phyloP scores from a whole-genome alignment of 2,329 filamentous ascomycete species.

The Alternaria metachromatica region DNA sequence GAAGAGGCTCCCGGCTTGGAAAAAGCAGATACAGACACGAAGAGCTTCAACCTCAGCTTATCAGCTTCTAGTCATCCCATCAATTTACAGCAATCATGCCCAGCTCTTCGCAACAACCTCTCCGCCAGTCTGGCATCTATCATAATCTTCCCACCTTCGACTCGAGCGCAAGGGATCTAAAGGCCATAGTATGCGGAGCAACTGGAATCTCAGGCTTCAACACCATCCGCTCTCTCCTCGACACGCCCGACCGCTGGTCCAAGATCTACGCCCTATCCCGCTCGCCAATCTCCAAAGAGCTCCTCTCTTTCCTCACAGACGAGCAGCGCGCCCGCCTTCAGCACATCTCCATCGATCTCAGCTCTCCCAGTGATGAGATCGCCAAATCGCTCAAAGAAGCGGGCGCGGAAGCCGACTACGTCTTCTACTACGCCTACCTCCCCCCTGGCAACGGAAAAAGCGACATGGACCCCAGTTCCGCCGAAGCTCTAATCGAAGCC shows the following conservation, averaged over 20 bases:
- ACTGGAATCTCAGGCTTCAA: constrained; percentile 22
- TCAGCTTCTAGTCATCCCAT: not conserved
- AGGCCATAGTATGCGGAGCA: constrained; percentile 17
- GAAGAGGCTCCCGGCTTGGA: not conserved
- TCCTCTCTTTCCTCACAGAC: constrained; percentile 7
- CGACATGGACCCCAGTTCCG: constrained; percentile 9
- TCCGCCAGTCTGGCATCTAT: constrained; percentile 20
- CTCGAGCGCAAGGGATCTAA: constrained; percentile 5
- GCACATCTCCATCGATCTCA: constrained; percentile 18
- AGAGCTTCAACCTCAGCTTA: not conserved
- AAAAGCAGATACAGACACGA: not conserved
- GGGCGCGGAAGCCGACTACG: constrained; percentile 2
- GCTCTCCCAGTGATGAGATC: constrained; percentile 5
- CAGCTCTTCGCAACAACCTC: constrained; percentile 8
- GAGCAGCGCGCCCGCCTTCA: constrained; percentile 17
- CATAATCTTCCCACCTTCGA: constrained; percentile 21
- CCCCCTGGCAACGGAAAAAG: constrained; percentile 8
- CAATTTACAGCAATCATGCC: not conserved
- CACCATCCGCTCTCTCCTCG: constrained; percentile 11
- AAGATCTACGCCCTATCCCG: constrained; percentile 18
- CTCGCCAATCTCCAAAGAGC: not conserved
- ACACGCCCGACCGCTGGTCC: constrained; percentile 15
- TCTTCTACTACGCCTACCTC: constrained; percentile 25
- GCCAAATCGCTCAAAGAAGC: constrained; percentile 8
- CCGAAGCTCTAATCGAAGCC: constrained; percentile 10